phyloP scores from a whole-genome alignment of 129 eudicot species.

The Ambrosia trifida region DNA sequence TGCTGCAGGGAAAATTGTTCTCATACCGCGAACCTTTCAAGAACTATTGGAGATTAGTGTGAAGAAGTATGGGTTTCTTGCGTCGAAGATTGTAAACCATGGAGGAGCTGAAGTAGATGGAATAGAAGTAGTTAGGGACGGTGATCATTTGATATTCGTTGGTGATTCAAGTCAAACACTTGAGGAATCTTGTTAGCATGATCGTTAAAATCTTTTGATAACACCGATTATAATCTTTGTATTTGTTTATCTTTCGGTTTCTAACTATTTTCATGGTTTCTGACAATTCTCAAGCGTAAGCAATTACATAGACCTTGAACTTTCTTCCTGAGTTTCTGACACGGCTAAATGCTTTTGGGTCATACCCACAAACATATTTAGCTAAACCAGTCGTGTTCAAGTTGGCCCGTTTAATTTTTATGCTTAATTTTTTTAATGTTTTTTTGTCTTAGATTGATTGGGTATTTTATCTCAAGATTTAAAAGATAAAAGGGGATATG shows the following conservation, averaged over 20 bases:
- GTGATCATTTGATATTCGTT: constrained; percentile 72
- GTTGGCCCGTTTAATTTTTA: too few relatives aligned
- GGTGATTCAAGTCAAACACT: constrained; percentile 32
- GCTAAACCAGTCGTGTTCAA: too few relatives aligned
- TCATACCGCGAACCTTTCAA: constrained; percentile 62
- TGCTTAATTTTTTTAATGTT: too few relatives aligned
- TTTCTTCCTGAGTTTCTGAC: background rate
- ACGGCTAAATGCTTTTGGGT: too few relatives aligned
- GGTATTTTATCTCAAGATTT: too few relatives aligned
- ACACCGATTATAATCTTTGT: constrained; percentile 8
- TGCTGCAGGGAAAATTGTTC: constrained; percentile 63
- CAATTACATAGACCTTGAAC: background rate
- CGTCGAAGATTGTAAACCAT: constrained; percentile 46
- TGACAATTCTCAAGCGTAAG: background rate
- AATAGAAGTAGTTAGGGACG: constrained; percentile 78
- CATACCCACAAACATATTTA: too few relatives aligned
- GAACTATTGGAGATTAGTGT: constrained; percentile 55
- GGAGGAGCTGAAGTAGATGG: constrained; percentile 78
- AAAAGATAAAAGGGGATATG: too few relatives aligned
- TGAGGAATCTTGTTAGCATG: constrained; percentile 5
- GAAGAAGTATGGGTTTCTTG: constrained; percentile 62
- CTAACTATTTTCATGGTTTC: background rate
- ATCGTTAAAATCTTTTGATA: constrained; percentile 21
- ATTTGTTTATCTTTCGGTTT: constrained; percentile 9
- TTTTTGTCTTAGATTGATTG: too few relatives aligned